Conservation (phyloP, 257 asterid species). For the Pogostemon cablin region DNA sequence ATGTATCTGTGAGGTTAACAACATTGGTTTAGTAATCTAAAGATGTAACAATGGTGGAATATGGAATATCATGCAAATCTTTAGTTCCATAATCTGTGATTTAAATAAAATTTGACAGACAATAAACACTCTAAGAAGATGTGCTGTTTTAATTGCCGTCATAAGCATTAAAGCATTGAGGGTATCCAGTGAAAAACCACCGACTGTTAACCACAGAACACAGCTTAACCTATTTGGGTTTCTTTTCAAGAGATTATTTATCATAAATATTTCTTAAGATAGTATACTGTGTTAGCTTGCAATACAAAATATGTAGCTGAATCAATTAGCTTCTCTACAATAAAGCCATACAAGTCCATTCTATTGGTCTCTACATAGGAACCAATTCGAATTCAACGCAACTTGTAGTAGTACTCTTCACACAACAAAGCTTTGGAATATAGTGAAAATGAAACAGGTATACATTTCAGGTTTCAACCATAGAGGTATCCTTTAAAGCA, state of each 20-base stretch:
- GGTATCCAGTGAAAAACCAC: too few relatives aligned
- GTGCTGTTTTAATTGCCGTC: background rate
- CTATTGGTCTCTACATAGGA: background rate
- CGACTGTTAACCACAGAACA: too few relatives aligned
- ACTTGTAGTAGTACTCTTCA: background rate
- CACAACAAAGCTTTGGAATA: too few relatives aligned
- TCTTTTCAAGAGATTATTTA: too few relatives aligned
- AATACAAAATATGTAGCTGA: too few relatives aligned
- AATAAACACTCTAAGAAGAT: background rate
- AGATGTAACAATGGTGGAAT: background rate
- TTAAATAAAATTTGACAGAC: slow-evolving; percentile 6
- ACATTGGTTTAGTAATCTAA: slow-evolving; percentile 1
- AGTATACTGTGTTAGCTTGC: too few relatives aligned
- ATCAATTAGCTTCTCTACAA: too few relatives aligned
- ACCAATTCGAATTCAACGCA: background rate
- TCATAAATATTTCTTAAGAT: too few relatives aligned
- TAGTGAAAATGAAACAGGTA: background rate
- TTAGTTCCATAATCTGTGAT: background rate
- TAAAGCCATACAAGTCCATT: too few relatives aligned
- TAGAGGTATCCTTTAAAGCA: background rate
- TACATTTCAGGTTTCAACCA: background rate
- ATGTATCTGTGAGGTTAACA: slow-evolving; percentile 54
- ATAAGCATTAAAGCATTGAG: background rate
- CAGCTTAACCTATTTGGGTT: too few relatives aligned
- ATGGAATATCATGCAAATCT: background rate